phyloP scores from a whole-genome alignment of 2,329 filamentous ascomycete species.

The Aspergillus novofumigatus region DNA sequence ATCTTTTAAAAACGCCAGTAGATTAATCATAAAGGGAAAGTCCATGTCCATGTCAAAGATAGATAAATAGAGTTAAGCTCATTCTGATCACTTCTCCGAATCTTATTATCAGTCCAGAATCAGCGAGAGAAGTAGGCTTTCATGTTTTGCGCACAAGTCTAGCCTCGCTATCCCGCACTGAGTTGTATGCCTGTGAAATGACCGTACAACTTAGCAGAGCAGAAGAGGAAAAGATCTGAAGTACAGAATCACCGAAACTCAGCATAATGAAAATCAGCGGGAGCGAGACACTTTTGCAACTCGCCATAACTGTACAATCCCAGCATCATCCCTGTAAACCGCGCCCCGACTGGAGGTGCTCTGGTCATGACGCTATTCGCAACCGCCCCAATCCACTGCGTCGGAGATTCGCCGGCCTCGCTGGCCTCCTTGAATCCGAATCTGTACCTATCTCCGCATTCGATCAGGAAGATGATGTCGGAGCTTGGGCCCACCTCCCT shows the following conservation, averaged over 20 bases:
- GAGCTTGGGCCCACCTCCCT: slow-evolving; percentile 4
- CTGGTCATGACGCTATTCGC: slow-evolving; percentile 32
- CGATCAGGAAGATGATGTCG: slow-evolving; percentile 25
- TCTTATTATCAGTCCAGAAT: too few species aligned
- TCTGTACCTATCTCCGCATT: slow-evolving; percentile 28
- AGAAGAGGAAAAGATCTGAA: too few species aligned
- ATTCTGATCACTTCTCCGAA: too few species aligned
- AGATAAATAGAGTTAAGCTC: too few species aligned
- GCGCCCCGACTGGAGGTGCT: slow-evolving; percentile 35
- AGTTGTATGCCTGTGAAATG: too few species aligned
- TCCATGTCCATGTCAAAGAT: too few species aligned
- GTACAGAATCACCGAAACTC: slow-evolving; percentile 3
- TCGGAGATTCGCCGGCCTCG: not conserved
- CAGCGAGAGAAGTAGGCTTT: too few species aligned
- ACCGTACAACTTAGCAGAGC: too few species aligned
- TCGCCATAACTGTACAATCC: slow-evolving; percentile 45
- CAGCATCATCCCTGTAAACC: slow-evolving; percentile 46
- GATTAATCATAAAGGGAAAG: too few species aligned
- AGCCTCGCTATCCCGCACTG: too few species aligned
- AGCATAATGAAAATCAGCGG: slow-evolving; percentile 41
- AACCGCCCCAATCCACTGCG: slow-evolving; percentile 27
- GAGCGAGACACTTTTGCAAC: slow-evolving; percentile 35
- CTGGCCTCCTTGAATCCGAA: slow-evolving; percentile 24
- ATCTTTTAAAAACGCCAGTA: too few species aligned
- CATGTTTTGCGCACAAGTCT: too few species aligned